phyloP scores from a whole-genome alignment of 371 early-diverging fungal genomes.

The Dinochytrium kinnereticum region DNA sequence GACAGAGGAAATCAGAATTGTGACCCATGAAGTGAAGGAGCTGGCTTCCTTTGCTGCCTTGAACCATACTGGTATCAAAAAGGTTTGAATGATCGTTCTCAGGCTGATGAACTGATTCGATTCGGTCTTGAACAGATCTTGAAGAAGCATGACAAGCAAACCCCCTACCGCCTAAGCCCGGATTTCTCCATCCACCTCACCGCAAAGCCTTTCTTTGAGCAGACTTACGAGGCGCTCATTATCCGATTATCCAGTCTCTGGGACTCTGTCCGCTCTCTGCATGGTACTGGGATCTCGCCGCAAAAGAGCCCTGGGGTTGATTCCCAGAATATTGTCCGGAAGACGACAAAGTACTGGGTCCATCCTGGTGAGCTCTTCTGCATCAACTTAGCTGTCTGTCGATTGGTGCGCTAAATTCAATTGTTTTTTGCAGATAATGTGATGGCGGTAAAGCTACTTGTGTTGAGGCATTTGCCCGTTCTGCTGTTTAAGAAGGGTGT shows the following conservation, averaged over 20 bases:
- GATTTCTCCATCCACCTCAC: slow-evolving; percentile 35
- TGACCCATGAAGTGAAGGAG: slow-evolving; percentile 86
- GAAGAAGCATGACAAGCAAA: slow-evolving; percentile 54
- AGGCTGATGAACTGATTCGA: no score
- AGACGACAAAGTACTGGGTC: slow-evolving; percentile 69
- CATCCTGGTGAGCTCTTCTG: slow-evolving; percentile 33
- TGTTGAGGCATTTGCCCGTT: slow-evolving; percentile 63
- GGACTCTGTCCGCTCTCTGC: slow-evolving; percentile 52
- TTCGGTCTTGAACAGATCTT: slow-evolving; percentile 37
- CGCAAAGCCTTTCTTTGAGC: slow-evolving; percentile 32
- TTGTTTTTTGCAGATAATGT: slow-evolving; percentile 52
- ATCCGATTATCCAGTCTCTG: slow-evolving; percentile 40
- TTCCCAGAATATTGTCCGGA: slow-evolving; percentile 43
- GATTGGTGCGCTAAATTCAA: not conserved
- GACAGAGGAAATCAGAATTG: slow-evolving; percentile 73
- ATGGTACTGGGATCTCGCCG: slow-evolving; percentile 74
- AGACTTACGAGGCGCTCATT: slow-evolving; percentile 47
- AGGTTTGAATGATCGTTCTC: no score
- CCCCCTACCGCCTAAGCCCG: slow-evolving; percentile 29
- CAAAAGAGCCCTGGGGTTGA: slow-evolving; percentile 37
- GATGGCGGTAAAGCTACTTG: slow-evolving; percentile 51
- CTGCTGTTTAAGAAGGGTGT: slow-evolving; percentile 56
- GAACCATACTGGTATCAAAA: slow-evolving; percentile 89
- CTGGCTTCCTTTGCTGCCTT: slow-evolving; percentile 83
- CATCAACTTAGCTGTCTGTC: not conserved